Evolutionary conservation across 306 rosid species (phyloP).

Genomic region (Acacia acuminata): DNA sequence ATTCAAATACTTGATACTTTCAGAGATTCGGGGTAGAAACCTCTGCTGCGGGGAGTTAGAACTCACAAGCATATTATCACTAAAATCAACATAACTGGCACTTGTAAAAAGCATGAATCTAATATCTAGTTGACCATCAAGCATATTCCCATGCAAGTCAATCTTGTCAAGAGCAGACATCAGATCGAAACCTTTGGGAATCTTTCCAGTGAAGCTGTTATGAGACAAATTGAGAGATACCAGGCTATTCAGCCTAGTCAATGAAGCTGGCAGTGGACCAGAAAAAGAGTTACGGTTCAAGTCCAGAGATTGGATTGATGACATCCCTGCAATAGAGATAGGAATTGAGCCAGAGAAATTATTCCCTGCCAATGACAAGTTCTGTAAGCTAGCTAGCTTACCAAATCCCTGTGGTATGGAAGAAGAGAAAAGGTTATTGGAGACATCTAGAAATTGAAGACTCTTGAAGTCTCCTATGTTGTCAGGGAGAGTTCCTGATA

Average conservation of each 20-base stretch:
- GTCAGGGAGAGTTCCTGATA: constrained; percentile 67
- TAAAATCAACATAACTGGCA: constrained; percentile 80
- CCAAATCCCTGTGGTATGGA: constrained; percentile 66
- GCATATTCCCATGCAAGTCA: constrained; percentile 86
- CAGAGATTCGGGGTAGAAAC: constrained; percentile 69
- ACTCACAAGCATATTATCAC: constrained; percentile 72
- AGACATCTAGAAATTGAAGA: constrained; percentile 79
- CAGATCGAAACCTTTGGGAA: constrained; percentile 80
- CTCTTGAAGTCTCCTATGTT: constrained; percentile 67
- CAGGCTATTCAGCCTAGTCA: constrained; percentile 58
- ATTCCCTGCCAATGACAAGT: constrained; percentile 80
- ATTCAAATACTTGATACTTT: constrained; percentile 73
- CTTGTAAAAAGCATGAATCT: constrained; percentile 56
- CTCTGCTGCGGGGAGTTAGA: constrained; percentile 57
- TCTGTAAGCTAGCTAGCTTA: constrained; percentile 57
- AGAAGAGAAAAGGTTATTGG: constrained; percentile 77
- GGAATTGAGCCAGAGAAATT: constrained; percentile 88
- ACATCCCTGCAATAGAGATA: constrained; percentile 59
- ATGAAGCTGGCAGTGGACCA: constrained; percentile 60
- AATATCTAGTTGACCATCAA: constrained; percentile 67
- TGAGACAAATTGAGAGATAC: constrained; percentile 72
- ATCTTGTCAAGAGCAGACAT: constrained; percentile 67
- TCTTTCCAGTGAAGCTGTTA: constrained; percentile 65
- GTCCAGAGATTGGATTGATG: constrained; percentile 78
- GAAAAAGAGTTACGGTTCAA: constrained; percentile 78